A percentile compares a stretch with the other conserved stretches of the same genome.
phyloP scores from a whole-genome alignment of 768 basidiomycete species.

The Mycena albidolilacea region DNA sequence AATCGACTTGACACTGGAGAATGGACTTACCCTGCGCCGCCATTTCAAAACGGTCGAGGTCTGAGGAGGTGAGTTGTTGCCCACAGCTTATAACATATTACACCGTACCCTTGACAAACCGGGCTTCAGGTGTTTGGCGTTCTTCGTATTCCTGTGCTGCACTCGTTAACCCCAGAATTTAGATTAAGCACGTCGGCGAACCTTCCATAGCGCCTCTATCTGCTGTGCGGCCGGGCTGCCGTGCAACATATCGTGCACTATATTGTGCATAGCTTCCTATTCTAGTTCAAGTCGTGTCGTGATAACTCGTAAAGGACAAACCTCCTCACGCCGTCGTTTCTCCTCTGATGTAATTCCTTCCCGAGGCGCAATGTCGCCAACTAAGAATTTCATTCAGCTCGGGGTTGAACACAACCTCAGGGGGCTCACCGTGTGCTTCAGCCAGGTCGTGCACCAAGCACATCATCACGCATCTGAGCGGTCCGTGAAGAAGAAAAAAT shows the following conservation, averaged over 20 bases:
- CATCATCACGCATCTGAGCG: constrained; percentile 86
- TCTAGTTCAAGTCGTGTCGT: constrained; percentile 8
- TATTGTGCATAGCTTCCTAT: constrained; percentile 92
- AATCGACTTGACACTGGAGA: not conserved
- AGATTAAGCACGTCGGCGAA: not conserved
- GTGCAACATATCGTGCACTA: constrained; percentile 92
- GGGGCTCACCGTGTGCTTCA: constrained; percentile 84
- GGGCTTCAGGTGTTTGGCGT: constrained; percentile 78
- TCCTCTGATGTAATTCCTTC: constrained; percentile 89
- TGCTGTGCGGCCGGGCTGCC: constrained; percentile 75
- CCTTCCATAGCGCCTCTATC: constrained; percentile 82
- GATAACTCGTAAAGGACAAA: constrained; percentile 41
- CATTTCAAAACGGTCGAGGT: constrained; percentile 92
- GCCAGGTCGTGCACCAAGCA: constrained; percentile 95
- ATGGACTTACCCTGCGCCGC: constrained; percentile 76
- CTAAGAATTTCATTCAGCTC: constrained; percentile 53
- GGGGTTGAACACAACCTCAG: not conserved
- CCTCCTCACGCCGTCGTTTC: constrained; percentile 84
- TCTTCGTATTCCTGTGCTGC: constrained; percentile 85
- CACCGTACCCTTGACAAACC: constrained; percentile 85
- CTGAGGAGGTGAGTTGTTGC: constrained; percentile 51
- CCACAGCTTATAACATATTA: not conserved
- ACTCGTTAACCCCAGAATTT: not conserved
- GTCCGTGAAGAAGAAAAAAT: not conserved
- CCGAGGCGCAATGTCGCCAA: constrained; percentile 94